Conservation (phyloP, 2,329 filamentous ascomycete genomes). For the Hymenoscyphus albidus region DNA sequence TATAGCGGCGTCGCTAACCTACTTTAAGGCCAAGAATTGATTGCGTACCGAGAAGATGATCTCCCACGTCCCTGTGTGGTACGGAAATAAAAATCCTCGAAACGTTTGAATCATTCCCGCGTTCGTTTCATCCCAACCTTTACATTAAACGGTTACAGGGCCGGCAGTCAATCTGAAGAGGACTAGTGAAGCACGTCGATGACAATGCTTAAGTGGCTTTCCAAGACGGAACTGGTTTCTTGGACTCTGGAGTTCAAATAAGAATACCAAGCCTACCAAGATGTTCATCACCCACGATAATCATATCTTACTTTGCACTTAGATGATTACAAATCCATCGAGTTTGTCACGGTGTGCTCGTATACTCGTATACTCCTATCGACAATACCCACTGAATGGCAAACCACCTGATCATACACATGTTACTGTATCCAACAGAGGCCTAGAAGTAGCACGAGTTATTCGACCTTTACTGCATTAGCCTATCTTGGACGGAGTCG, state of each 20-base stretch:
- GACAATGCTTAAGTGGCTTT: background rate
- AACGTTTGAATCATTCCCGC: background rate
- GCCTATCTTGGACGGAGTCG: no score
- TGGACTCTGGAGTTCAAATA: background rate
- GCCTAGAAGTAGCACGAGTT: no score
- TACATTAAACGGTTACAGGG: background rate
- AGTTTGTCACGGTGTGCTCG: background rate
- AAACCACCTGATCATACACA: background rate
- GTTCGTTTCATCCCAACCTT: background rate
- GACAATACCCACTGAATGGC: background rate
- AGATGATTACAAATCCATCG: background rate
- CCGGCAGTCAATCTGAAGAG: background rate
- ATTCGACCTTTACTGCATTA: no score
- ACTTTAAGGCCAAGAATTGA: no score
- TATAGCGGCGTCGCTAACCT: no score
- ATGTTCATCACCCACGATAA: background rate
- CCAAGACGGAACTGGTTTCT: background rate
- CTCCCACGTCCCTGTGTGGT: background rate
- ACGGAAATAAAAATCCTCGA: background rate
- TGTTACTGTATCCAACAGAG: background rate
- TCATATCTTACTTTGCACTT: background rate
- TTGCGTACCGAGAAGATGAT: background rate
- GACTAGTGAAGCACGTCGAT: background rate
- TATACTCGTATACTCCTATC: background rate
- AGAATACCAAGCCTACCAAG: constrained; percentile 2